These are phyloP conservation scores for Obba rivulosa DNA, from an alignment of 768 basidiomycete species.

Conservation along the genomic window DNA sequence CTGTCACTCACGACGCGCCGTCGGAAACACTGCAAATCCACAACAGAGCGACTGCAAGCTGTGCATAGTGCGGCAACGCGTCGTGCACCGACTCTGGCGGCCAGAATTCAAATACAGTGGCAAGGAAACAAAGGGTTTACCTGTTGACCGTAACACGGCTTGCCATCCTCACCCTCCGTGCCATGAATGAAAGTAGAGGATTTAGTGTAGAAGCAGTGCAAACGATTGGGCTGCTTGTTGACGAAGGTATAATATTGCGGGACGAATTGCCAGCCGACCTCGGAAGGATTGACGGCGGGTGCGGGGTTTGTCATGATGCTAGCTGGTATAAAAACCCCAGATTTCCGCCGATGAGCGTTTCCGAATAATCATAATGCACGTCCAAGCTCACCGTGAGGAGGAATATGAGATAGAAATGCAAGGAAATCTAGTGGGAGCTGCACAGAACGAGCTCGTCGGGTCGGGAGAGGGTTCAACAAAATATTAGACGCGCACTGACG, in stretches of 20 bases:
- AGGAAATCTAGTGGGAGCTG: conserved; percentile 16
- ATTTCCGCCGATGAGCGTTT: neutral
- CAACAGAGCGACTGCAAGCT: too few relatives aligned
- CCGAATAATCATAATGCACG: neutral
- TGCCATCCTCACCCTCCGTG: conserved; percentile 91
- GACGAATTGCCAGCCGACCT: conserved; percentile 99
- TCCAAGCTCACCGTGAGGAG: conserved; percentile 8
- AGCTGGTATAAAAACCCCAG: neutral
- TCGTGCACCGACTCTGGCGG: too few relatives aligned
- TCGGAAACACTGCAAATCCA: too few relatives aligned
- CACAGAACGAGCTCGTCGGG: conserved; percentile 10
- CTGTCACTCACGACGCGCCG: too few relatives aligned
- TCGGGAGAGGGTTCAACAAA: conserved; percentile 24
- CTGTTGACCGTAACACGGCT: conserved; percentile 89
- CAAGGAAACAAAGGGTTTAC: conserved; percentile 38
- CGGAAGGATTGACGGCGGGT: conserved; percentile 71
- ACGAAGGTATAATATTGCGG: conserved; percentile 99
- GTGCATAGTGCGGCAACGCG: too few relatives aligned
- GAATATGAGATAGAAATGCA: conserved; percentile 25
- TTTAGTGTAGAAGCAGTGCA: conserved; percentile 99
- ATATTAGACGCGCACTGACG: conserved; percentile 21
- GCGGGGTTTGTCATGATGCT: conserved; percentile 24
- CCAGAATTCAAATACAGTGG: too few relatives aligned
- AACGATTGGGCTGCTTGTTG: conserved; percentile 93
- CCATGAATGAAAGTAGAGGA: conserved; percentile 95